Evolutionary conservation across 495 filamentous ascomycete species (phyloP).

Genomic region (Tuber aestivum): DNA sequence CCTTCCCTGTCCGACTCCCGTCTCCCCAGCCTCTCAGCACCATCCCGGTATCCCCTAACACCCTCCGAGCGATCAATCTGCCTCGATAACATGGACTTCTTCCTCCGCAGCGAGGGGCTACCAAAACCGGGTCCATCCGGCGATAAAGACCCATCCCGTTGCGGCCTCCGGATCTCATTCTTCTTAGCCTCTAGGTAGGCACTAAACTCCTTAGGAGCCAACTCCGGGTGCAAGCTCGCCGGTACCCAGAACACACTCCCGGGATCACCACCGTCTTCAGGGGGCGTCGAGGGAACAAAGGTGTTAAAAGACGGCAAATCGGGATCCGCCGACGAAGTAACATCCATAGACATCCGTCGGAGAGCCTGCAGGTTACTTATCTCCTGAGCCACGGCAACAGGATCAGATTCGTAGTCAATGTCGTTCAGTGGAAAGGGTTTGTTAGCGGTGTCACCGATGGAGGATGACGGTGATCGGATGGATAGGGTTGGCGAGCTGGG

Average conservation of each 20-base stretch:
- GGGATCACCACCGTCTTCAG: constrained; percentile 79
- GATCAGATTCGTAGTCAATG: constrained; percentile 84
- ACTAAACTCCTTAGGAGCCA: constrained; percentile 95
- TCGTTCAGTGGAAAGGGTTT: constrained; percentile 80
- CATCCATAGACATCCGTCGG: constrained; percentile 97
- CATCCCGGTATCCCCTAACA: constrained; percentile 69
- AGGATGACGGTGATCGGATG: constrained; percentile 52
- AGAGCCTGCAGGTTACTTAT: constrained; percentile 91
- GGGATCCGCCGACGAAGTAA: constrained; percentile 80
- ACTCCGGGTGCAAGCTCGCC: constrained; percentile 84
- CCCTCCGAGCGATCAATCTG: constrained; percentile 73
- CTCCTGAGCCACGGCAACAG: constrained; percentile 89
- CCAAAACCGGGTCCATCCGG: constrained; percentile 52
- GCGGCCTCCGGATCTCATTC: constrained; percentile 57
- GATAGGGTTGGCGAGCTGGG: constrained; percentile 58
- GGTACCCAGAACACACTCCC: constrained; percentile 93
- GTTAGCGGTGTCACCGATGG: constrained; percentile 57
- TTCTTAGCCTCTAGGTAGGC: constrained; percentile 90
- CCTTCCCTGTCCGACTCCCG: constrained; percentile 57
- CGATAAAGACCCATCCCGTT: constrained; percentile 65
- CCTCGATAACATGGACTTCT: constrained; percentile 91
- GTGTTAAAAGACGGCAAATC: constrained; percentile 79
- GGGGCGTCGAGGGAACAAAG: constrained; percentile 63
- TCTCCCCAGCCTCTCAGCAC: constrained; percentile 74
- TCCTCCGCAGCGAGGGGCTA: constrained; percentile 63